Conservation (phyloP, 768 basidiomycete genomes). For the Mycena vitilis region DNA sequence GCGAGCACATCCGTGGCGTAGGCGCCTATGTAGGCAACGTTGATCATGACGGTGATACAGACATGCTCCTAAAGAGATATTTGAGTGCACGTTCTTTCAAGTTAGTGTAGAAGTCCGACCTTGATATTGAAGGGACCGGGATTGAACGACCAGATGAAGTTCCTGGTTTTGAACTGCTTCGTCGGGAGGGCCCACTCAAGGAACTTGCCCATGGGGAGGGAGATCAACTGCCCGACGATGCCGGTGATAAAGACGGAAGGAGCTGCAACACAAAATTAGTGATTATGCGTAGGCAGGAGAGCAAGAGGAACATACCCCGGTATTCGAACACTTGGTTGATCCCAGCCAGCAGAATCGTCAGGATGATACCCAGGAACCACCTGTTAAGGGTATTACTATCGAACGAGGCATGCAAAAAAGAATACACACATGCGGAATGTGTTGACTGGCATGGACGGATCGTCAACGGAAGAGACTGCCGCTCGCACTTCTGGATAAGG, state of each 20-base stretch:
- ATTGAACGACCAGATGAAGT: conserved; percentile 79
- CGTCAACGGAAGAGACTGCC: conserved; percentile 85
- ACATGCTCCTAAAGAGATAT: conserved; percentile 69
- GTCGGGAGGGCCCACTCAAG: conserved; percentile 73
- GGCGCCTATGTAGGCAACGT: conserved; percentile 69
- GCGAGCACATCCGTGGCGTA: conserved; percentile 79
- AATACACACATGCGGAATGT: conserved; percentile 77
- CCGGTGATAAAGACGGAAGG: conserved; percentile 73
- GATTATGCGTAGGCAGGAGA: conserved; percentile 48
- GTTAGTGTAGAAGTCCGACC: not conserved
- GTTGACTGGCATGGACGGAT: conserved; percentile 81
- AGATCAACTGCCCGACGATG: conserved; percentile 78
- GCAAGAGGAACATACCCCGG: conserved; percentile 64
- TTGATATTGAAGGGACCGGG: conserved; percentile 92
- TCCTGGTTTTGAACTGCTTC: conserved; percentile 72
- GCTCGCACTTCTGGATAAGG: conserved; percentile 92
- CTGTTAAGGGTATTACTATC: conserved; percentile 40
- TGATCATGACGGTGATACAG: conserved; percentile 85
- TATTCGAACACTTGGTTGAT: conserved; percentile 62
- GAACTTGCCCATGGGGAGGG: conserved; percentile 79
- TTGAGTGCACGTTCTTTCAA: too few relatives aligned
- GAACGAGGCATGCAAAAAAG: not conserved
- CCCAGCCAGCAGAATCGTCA: conserved; percentile 64
- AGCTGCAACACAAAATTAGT: conserved; percentile 71
- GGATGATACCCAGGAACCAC: conserved; percentile 79